These are phyloP conservation scores for Raphidocelis subcapitata DNA, from an alignment of 139 green algal species.

Conservation along the genomic window DNA sequence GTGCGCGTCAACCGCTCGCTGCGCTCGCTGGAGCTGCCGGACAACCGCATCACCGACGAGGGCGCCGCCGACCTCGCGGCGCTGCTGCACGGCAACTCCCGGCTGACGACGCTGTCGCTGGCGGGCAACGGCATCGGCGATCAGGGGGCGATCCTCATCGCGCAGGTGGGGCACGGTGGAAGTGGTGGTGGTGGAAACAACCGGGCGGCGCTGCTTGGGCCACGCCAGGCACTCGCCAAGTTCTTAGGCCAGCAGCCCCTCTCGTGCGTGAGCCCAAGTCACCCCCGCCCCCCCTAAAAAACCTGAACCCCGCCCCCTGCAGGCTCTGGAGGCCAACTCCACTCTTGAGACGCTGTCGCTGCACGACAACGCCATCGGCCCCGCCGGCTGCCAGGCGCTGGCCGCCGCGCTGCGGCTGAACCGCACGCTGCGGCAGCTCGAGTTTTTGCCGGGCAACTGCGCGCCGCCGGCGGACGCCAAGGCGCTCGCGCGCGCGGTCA, in stretches of 20 bases:
- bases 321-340: constrained; percentile 26
- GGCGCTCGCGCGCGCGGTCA: constrained; percentile 8
- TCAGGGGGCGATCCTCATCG: constrained; percentile 33
- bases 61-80: constrained; percentile 31
- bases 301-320: background rate
- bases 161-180: constrained; percentile 31
- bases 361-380: constrained; percentile 48
- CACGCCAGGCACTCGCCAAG: background rate
- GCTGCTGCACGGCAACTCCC: constrained; percentile 36
- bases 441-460: constrained; percentile 47
- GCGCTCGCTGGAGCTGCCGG: constrained; percentile 46
- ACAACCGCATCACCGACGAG: constrained; percentile 48
- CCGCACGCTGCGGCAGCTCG: constrained; percentile 44
- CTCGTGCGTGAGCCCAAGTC: no score
- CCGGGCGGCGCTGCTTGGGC: background rate
- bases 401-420: constrained; percentile 40
- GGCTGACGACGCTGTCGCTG: constrained; percentile 49
- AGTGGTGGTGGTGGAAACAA: background rate
- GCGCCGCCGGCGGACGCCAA: constrained; percentile 11
- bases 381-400: constrained; percentile 49
- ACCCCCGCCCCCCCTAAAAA: background rate
- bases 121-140: constrained; percentile 50
- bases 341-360: constrained; percentile 48
- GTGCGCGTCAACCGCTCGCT: constrained; percentile 45
- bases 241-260: background rate